phyloP scores from a whole-genome alignment of 768 basidiomycete species.

The Lactarius pseudohatsudake region DNA sequence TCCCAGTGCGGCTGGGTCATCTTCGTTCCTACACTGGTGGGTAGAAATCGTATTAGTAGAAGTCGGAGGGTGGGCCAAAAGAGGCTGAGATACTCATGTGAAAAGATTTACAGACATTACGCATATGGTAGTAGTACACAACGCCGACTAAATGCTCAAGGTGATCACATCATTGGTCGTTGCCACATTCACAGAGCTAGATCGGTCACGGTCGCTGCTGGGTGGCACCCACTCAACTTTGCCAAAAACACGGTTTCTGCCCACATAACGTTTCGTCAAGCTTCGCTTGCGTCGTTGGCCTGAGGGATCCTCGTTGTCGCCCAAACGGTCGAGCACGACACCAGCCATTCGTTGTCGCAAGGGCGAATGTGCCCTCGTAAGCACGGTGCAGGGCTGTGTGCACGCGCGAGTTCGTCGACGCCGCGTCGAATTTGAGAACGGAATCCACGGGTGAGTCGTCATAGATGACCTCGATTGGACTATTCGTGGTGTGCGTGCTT shows the following conservation, averaged over 20 bases:
- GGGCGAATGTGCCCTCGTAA: slow-evolving; percentile 45
- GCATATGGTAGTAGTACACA: neutral
- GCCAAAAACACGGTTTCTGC: neutral
- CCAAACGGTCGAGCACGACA: slow-evolving; percentile 28
- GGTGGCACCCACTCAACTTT: slow-evolving; percentile 13
- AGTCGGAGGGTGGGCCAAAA: neutral
- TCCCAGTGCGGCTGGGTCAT: neutral
- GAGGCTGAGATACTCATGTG: neutral
- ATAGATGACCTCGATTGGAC: slow-evolving; percentile 35
- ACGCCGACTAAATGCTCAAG: slow-evolving; percentile 3
- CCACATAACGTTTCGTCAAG: slow-evolving; percentile 4
- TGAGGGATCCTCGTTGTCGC: slow-evolving; percentile 37
- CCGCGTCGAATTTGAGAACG: slow-evolving; percentile 35
- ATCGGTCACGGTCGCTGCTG: neutral
- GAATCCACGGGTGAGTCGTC: slow-evolving; percentile 39
- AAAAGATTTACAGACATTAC: neutral
- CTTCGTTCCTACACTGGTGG: neutral
- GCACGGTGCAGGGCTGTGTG: slow-evolving; percentile 37
- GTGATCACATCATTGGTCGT: slow-evolving; percentile 13
- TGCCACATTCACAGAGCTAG: slow-evolving; percentile 7
- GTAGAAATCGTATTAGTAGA: neutral
- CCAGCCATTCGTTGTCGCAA: slow-evolving; percentile 34
- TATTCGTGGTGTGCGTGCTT: slow-evolving; percentile 35
- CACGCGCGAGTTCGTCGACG: slow-evolving; percentile 35
- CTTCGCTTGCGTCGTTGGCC: slow-evolving; percentile 38